Conservation (phyloP, 257 asterid genomes). For the Gynochthodes officinalis region DNA sequence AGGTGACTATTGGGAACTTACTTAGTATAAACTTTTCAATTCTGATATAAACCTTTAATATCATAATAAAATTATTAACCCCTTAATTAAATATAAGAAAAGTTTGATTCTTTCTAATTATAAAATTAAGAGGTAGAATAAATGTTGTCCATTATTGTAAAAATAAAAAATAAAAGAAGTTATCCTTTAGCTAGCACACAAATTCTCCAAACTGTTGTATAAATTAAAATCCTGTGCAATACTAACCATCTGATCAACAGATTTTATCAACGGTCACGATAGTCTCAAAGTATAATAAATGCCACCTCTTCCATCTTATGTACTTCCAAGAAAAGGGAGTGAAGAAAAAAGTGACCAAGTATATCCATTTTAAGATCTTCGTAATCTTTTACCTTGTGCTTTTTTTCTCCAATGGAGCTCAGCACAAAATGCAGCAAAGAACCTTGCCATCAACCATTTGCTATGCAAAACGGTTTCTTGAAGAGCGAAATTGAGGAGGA, state of each 20-base stretch:
- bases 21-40: too few species aligned
- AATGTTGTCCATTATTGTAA: too few species aligned
- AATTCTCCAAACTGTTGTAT: constrained; percentile 1
- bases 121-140: too few species aligned
- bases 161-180: too few species aligned
- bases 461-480: constrained; percentile 28
- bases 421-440: constrained; percentile 8
- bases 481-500: constrained; percentile 42
- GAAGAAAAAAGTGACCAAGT: constrained; percentile 9
- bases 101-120: too few species aligned
- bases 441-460: constrained; percentile 2
- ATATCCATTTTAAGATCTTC: background rate
- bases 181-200: background rate
- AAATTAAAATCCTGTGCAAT: background rate
- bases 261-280: constrained; percentile 14
- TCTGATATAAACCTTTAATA: too few species aligned
- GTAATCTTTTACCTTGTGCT: background rate
- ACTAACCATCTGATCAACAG: constrained; percentile 19
- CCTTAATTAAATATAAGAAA: too few species aligned
- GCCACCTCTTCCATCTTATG: constrained; percentile 16
- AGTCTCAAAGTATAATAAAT: constrained; percentile 25
- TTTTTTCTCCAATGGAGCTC: constrained; percentile 25
- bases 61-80: too few species aligned
- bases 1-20: too few species aligned
- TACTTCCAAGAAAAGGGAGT: constrained; percentile 8